A percentile compares a stretch with the other conserved stretches of the same genome.
Evolutionary conservation across 2,329 filamentous ascomycete species (phyloP).

Genomic region (Alternaria brassicicola): DNA sequence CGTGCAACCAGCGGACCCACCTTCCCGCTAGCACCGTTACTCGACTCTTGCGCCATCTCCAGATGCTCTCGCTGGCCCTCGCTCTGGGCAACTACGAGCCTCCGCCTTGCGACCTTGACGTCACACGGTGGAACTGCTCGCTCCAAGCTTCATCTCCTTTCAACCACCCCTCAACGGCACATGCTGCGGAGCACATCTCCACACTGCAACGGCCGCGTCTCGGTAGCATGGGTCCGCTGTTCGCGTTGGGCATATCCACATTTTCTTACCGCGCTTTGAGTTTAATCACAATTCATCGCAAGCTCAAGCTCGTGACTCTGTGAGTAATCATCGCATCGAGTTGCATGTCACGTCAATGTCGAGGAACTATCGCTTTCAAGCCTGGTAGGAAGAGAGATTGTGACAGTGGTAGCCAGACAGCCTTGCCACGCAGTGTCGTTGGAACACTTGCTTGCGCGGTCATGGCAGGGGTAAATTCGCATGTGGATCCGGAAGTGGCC

Average conservation of each 20-base stretch:
- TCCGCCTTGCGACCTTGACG: constrained; percentile 16
- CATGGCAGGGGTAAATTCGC: neutral
- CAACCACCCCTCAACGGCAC: constrained; percentile 13
- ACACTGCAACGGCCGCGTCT: neutral
- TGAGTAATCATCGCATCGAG: neutral
- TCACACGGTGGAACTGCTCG: constrained; percentile 18
- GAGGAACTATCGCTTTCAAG: neutral
- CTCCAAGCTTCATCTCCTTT: constrained; percentile 8
- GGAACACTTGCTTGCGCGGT: neutral
- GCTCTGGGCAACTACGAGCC: constrained; percentile 6
- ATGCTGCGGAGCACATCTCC: constrained; percentile 1
- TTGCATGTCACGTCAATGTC: neutral
- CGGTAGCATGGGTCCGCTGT: constrained; percentile 1
- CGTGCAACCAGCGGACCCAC: constrained; percentile 26
- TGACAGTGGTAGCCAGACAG: neutral
- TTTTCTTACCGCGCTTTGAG: neutral
- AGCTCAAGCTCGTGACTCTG: neutral
- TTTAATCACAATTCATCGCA: neutral
- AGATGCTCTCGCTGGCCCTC: neutral
- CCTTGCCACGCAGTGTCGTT: neutral
- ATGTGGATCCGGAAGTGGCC: neutral
- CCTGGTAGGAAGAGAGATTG: neutral
- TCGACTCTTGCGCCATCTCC: constrained; percentile 15
- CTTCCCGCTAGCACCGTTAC: constrained; percentile 16
- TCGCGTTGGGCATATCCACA: neutral